These are phyloP conservation scores for Buddleja alternifolia DNA, from an alignment of 257 asterid genomes.

Conservation along the genomic window DNA sequence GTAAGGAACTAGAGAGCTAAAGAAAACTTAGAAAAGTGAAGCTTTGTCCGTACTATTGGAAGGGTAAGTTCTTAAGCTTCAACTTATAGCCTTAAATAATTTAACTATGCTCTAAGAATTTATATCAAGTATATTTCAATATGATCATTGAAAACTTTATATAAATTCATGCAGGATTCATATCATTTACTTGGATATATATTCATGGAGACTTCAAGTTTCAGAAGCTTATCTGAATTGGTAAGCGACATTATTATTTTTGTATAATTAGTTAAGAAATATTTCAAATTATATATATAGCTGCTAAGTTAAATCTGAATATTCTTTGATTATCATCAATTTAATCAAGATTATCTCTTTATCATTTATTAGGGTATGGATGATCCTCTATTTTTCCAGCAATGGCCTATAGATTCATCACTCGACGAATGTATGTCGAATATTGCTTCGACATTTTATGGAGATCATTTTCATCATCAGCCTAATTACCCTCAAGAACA, in stretches of 20 bases:
- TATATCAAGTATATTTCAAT: constrained; percentile 20
- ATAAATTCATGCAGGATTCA: constrained; percentile 29
- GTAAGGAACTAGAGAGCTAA: constrained; percentile 23
- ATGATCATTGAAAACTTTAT: neutral
- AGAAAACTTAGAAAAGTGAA: constrained; percentile 27
- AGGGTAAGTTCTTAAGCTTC: constrained; percentile 30
- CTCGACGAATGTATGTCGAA: constrained; percentile 48
- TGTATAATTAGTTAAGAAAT: too few species aligned
- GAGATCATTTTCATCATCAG: constrained; percentile 28
- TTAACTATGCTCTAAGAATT: too few species aligned
- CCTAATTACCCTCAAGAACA: constrained; percentile 31
- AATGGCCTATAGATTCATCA: constrained; percentile 54
- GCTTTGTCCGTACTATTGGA: constrained; percentile 29
- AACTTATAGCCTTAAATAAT: constrained; percentile 2
- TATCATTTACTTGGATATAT: neutral
- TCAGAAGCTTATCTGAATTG: constrained; percentile 56
- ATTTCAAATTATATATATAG: too few species aligned
- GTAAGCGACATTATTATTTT: constrained; percentile 52
- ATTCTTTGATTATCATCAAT: too few species aligned
- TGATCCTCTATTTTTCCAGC: constrained; percentile 51
- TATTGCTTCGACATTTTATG: constrained; percentile 39
- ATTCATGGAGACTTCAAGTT: constrained; percentile 56
- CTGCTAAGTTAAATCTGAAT: too few species aligned
- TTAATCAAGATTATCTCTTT: neutral
- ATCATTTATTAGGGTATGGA: constrained; percentile 56